phyloP scores from a whole-genome alignment of 495 filamentous ascomycete species.

The Podospora australis region DNA sequence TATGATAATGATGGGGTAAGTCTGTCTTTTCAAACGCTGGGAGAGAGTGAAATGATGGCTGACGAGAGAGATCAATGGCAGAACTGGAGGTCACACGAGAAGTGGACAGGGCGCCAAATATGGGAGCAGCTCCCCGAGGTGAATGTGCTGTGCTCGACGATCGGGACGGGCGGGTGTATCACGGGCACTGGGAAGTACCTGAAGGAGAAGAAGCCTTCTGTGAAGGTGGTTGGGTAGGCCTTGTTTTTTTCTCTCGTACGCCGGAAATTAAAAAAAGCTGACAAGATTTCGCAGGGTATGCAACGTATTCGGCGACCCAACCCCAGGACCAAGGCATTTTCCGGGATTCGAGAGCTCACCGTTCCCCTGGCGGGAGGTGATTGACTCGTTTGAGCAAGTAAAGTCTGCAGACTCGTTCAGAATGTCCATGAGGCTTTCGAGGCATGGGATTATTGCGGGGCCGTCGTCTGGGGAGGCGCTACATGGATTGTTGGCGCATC shows the following conservation, averaged over 20 bases:
- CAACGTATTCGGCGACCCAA: constrained; percentile 48
- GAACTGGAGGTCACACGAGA: constrained; percentile 54
- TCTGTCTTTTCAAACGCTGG: constrained; percentile 1
- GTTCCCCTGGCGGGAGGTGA: constrained; percentile 52
- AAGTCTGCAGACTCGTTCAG: constrained; percentile 48
- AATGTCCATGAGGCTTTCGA: constrained; percentile 47
- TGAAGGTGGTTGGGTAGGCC: constrained; percentile 37
- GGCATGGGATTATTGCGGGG: constrained; percentile 53
- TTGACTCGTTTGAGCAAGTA: constrained; percentile 50
- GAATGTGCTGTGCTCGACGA: constrained; percentile 50
- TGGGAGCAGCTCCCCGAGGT: constrained; percentile 51
- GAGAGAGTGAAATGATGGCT: not conserved
- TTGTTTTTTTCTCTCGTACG: not conserved
- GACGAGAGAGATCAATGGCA: constrained; percentile 1
- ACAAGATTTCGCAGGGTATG: constrained; percentile 39
- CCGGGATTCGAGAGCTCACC: constrained; percentile 45
- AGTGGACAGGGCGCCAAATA: constrained; percentile 57
- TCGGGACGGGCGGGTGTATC: constrained; percentile 48
- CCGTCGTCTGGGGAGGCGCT: constrained; percentile 56
- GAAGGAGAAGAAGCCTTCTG: constrained; percentile 44
- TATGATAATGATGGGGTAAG: constrained; percentile 49
- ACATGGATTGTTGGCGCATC: constrained; percentile 46
- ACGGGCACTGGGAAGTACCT: constrained; percentile 51
- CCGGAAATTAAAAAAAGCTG: not conserved
- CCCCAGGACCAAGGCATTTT: constrained; percentile 51